Evolutionary conservation across 2,329 filamentous ascomycete genomes (phyloP).

Genomic region (Ceratocystis harringtonii): DNA sequence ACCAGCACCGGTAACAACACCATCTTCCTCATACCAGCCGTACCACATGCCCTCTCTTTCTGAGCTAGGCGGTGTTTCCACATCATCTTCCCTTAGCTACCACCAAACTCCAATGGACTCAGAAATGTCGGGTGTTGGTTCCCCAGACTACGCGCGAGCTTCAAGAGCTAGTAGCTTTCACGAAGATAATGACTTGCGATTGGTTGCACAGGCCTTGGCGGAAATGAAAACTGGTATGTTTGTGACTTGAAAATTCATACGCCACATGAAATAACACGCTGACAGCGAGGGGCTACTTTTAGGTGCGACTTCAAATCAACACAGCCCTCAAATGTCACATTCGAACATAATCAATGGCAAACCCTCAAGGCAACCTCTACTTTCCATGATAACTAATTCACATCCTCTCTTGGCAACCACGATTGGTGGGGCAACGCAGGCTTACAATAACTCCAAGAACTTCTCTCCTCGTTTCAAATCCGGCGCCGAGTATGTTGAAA

Average conservation of each 20-base stretch:
- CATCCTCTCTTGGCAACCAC: constrained; percentile 76
- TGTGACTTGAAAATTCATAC: neutral
- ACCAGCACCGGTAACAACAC: neutral
- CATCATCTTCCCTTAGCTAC: constrained; percentile 13
- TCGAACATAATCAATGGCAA: constrained; percentile 8
- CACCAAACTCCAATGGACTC: constrained; percentile 15
- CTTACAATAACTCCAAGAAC: constrained; percentile 76
- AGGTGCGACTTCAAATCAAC: constrained; percentile 11
- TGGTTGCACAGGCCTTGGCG: constrained; percentile 16
- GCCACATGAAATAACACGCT: neutral
- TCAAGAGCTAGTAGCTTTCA: constrained; percentile 15
- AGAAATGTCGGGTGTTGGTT: constrained; percentile 15
- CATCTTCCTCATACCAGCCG: neutral
- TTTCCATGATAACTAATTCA: constrained; percentile 74
- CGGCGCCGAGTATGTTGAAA: constrained; percentile 82
- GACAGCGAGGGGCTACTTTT: neutral
- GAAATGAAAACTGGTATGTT: constrained; percentile 17
- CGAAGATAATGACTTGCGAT: constrained; percentile 15
- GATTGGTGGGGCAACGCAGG: constrained; percentile 69
- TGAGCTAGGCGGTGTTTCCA: constrained; percentile 11
- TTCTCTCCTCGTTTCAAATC: constrained; percentile 80
- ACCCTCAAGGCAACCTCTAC: constrained; percentile 53
- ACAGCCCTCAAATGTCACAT: constrained; percentile 13
- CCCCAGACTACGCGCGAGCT: constrained; percentile 12
- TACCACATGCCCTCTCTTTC: constrained; percentile 12